Percentiles rank a stretch among this genome's conserved stretches.
Conservation (phyloP, 768 basidiomycete species). For the Basidioascus undulatus region DNA sequence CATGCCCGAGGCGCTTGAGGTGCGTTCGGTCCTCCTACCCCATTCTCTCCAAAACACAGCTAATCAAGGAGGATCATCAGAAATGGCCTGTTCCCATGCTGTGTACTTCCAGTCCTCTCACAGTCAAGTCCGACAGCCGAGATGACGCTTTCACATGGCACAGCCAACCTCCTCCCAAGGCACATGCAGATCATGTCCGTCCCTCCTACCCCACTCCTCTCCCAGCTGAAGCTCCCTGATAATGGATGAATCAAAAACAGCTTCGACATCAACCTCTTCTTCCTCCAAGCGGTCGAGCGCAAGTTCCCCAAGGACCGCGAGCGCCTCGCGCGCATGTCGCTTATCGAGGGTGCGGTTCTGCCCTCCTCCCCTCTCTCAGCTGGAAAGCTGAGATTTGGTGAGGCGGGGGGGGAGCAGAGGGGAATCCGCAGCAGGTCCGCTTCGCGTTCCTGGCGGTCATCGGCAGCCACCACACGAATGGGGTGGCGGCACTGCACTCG, state of each 20-base stretch:
- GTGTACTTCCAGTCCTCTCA: too few species aligned
- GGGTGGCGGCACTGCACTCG: conserved; percentile 89
- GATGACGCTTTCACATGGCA: too few species aligned
- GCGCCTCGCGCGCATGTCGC: conserved; percentile 55
- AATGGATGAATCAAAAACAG: too few species aligned
- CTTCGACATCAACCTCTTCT: conserved; percentile 14
- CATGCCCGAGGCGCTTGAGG: conserved; percentile 11
- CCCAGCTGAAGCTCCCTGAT: too few species aligned
- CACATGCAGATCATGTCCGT: conserved; percentile 83
- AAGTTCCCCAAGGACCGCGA: conserved; percentile 74
- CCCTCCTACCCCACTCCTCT: too few species aligned
- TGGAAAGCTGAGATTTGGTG: background rate
- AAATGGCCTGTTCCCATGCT: conserved; percentile 83
- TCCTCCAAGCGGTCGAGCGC: conserved; percentile 48
- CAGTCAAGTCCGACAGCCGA: too few species aligned
- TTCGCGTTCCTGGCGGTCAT: conserved; percentile 86
- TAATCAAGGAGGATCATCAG: conserved; percentile 17
- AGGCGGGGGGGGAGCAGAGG: conserved; percentile 59
- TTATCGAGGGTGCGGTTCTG: conserved; percentile 48
- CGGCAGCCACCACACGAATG: conserved; percentile 67
- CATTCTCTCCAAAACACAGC: too few species aligned
- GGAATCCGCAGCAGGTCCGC: conserved; percentile 56
- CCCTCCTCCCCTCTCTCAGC: background rate
- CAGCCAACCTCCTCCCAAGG: conserved; percentile 19
- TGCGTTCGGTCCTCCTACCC: too few species aligned